Evolutionary conservation across 768 basidiomycete species (phyloP), one percentile per base, ranked within the genome.

Genomic region (Gyrodon lividus): DNA sequence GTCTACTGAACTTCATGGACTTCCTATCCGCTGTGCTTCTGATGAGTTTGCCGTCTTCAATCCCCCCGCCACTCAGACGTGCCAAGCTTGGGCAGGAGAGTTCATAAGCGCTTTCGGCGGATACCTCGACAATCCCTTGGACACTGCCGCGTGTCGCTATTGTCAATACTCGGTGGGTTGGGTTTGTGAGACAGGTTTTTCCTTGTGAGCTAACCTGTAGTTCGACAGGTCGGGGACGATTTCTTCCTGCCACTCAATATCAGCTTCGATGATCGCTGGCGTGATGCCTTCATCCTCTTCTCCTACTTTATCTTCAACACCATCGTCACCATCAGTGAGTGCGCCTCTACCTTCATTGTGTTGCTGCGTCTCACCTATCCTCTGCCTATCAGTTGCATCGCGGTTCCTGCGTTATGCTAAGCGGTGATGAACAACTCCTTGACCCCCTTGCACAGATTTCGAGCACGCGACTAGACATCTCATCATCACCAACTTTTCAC

Each of bases 1-100:
- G 26, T 80, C 87, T 0, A 91, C 87, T 5, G 90, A 89, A 59
- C 74, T 94, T 9, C 81, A 89, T 60, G 89, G 84, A 9, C 74
- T 92, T 17, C 57, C 61, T 0, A 86, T 93, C 53, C 64, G 51
- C 17, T 90, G 92, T 72, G 77, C 80, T 19, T 59, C 72, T 0
- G 80, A 82, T 52, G 93, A 96, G 62, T 90, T 87, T 61, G 73
- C 78, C 12, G 57, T 77, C 6, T 91, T 95, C 73, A 69, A 78
- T 49, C 88, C 92, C 1, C 91, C 92, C 0, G 54, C 74, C 2
- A 86, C 84, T 3, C 82, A 92, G 64, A 89, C 85, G 0, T 96
- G 93, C 61, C 57, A 57, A 9, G 57, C 75, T 1, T 96, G 89
- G 87, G 86, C 86, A 0, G 63, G 72, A n/a, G 71, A 80, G 9